Conservation (phyloP, 2,329 filamentous ascomycete species). For the Colletotrichum horii region DNA sequence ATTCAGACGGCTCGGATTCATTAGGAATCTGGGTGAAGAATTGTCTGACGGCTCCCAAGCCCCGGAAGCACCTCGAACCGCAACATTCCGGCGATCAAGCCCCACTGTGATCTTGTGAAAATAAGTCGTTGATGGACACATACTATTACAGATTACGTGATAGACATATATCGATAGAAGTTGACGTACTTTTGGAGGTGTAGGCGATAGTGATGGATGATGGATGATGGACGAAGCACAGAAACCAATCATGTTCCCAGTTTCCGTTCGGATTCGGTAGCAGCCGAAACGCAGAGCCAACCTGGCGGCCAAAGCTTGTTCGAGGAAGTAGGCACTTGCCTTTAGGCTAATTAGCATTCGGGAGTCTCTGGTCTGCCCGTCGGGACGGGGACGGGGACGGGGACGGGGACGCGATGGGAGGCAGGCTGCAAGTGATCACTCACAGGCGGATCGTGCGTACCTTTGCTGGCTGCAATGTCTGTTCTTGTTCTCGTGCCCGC, state of each 20-base stretch:
- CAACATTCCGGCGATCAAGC: background rate
- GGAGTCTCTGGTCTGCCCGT: background rate
- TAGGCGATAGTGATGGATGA: background rate
- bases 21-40: background rate
- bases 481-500: background rate
- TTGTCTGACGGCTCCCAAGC: background rate
- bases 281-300: slow-evolving; percentile 14
- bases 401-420: too few relatives aligned
- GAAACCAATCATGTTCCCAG: background rate
- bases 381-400: too few relatives aligned
- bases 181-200: background rate
- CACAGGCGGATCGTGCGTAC: too few relatives aligned
- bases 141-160: background rate
- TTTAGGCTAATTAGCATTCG: background rate
- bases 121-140: background rate
- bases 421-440: background rate
- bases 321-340: too few relatives aligned
- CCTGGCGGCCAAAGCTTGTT: slow-evolving; percentile 7
- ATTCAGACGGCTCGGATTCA: background rate
- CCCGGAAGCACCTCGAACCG: background rate
- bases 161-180: background rate
- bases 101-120: background rate
- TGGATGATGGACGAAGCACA: background rate
- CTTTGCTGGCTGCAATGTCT: background rate
- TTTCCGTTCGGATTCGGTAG: slow-evolving; percentile 10